Evolutionary conservation across 83 land plant species (phyloP), one percentile per base, ranked within the genome.

Genomic region (Larix sibirica): DNA sequence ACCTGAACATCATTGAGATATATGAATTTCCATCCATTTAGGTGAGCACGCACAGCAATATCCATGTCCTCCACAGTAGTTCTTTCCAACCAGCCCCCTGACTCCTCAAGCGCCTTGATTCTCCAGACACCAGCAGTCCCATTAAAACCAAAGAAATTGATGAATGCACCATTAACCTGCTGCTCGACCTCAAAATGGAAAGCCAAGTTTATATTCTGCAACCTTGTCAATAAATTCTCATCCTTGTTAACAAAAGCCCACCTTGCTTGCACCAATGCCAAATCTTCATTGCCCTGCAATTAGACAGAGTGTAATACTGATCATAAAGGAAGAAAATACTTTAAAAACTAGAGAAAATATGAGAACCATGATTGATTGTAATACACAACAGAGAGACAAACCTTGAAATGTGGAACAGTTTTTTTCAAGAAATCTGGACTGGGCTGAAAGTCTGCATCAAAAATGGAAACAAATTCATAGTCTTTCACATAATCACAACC

Each of bases 391-490:
- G 44, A 28, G 14, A 64, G 4, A 59, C 86, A 4, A 36, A 90
- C 91, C 91, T 90, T 81, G 75, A 90, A 88, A 81, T 90, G 88
- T 9, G 91, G 91, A 54, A 90, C 75, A 8, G 91, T 88, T 59
- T 71, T 58, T 62, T 88, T 91, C 36, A 95, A 84, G 56, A 95
- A 95, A 80, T 95, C 95, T 24, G 97, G 85, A 17, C 79, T 62
- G 17, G 97, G 97, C 83, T 95, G 97, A 79, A 95, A 95, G 83
- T 95, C 97, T 14, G 97, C 97, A 82, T 95, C 97, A 78, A 95
- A 95, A 13, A 95, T 95, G 73, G 94, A 87, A 58, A 94, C 96
- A 80, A 94, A 94, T 79, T 94, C 96, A 67, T 94, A 94, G 47
- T 94, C 96, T 62, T 89, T 89, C 20, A 93, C 93, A 64, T 88